Evolutionary conservation across 2,329 filamentous ascomycete genomes (phyloP), one percentile per base, ranked within the genome.

Genomic region (Laburnicola sp.): DNA sequence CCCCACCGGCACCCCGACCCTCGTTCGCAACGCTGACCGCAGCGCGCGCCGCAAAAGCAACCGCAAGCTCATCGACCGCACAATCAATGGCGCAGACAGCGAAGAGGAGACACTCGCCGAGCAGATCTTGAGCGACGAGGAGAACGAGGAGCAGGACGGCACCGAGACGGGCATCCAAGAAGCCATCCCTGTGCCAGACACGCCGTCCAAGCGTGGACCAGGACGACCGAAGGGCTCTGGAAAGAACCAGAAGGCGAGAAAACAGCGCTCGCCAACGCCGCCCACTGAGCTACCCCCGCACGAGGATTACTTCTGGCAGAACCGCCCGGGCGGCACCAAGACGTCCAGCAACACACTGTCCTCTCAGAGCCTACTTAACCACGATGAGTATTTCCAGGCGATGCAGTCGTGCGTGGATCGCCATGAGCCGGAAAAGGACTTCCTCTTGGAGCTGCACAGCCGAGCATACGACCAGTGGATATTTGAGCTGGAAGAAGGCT

Each of bases 301-400:
- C 66, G 94, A 97, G 71, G 83, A 88, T 59, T 99, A 95, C 76
- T 97, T 99, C 72, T 89, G 87, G 66, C 90, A 97, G 66, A 97
- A 96, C 69, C 86, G 90, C 41, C 86, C 89, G 0, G 91, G 90
- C 2, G 82, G 85, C 3, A 80, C 84, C 38, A 92, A 92, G 73
- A 96, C 93, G 0, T 97, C 92, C 1, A 88, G 89, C 68, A 94
- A 94, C 59, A 96, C 85, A 0, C 79, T 97, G 3, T 81, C 87
- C 0, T 85, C 87, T 3, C 77, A 95, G 30, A 79, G 84, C 3
- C 78, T 96, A 8, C 84, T 97, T 50, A 91, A 89, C 1, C 92
- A 97, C 65, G 92, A 97, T 50, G 91, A 97, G 68, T 99, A 94
- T 73, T 96, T 96, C 63, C 79, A 83, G 38, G 75, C 87, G 28